Base-by-base conservation (phyloP, 441 rosid species). In the Adansonia grandidieri region DNA sequence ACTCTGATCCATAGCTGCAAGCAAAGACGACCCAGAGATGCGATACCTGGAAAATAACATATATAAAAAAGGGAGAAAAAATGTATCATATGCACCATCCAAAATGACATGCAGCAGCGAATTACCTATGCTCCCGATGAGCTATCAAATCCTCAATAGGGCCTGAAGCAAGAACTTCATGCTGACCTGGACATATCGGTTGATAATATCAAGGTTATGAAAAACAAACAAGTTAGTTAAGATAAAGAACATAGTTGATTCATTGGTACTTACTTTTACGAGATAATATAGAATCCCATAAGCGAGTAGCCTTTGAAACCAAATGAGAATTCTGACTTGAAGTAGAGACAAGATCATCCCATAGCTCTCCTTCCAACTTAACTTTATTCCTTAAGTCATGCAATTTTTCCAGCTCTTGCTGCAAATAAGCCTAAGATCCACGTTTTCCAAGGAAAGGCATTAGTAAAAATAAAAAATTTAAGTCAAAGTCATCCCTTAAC, bases 101-200 rank as follows among this genome's bases (percentile, higher is more conserved):
- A 80, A 77, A 28, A 80, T 37, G 54, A 70, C 45, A 53, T 9
- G 37, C 32, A 28, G 32, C 32, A 40, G 84, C 64, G 51, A 80
- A 47, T 82, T 88, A 91, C 99, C 99, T 95, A 85, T 97, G 99
- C 85, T 97, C 99, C 76, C 99, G 91, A 79, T 95, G 99, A 82
- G 98, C 98, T 84, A 97, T 95, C 82, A 97, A 86, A 82, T 97
- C 99, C 85, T 97, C 99, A 80, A 97, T 97, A 50, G 99, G 99
- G 64, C 99, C 99, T 17, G 98, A 97, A 45, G 98, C 98, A 81
- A 97, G 98, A 86, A 91, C 94, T 88, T 97, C 98, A 89, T 97
- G 98, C 82, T 97, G 97, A 86, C 92, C 99, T 97, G 89, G 62
- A 76, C 37, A 64, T 37, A 63, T 8, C 10, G 20, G 67, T 58